Conservation (phyloP, 1,284 basidiomycete genomes). For the Ceratobasidium sp. region DNA sequence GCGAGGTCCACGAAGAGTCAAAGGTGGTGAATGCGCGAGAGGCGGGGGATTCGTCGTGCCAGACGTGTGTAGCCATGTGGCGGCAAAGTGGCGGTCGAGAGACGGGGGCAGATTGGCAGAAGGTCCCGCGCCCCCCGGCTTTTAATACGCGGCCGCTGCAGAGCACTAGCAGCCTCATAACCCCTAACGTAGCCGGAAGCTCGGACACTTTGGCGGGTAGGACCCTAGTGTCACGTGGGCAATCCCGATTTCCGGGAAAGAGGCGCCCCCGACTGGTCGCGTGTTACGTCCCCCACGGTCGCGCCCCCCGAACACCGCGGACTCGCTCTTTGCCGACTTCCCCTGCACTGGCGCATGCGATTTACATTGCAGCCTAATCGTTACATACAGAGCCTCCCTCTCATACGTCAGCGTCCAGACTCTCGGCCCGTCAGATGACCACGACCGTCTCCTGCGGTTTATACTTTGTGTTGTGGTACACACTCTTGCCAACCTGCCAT, state of each 20-base stretch:
- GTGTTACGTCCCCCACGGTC: slow-evolving; percentile 22
- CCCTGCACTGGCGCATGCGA: neutral
- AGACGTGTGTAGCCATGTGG: slow-evolving; percentile 3
- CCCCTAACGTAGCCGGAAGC: slow-evolving; percentile 27
- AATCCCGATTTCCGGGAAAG: neutral
- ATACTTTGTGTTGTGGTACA: slow-evolving; percentile 88
- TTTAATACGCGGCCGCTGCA: neutral
- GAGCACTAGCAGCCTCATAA: neutral
- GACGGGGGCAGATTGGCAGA: neutral
- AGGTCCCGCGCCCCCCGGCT: neutral
- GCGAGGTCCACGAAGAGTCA: slow-evolving; percentile 10
- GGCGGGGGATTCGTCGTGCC: slow-evolving; percentile 25
- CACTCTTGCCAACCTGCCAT: slow-evolving; percentile 76
- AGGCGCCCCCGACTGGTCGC: slow-evolving; percentile 1
- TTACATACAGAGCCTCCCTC: slow-evolving; percentile 3
- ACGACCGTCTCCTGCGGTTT: slow-evolving; percentile 71
- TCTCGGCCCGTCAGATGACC: slow-evolving; percentile 50
- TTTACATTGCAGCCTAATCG: neutral
- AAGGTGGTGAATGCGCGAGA: slow-evolving; percentile 11
- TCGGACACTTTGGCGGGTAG: slow-evolving; percentile 13
- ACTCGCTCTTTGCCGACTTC: neutral
- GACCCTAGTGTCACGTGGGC: neutral
- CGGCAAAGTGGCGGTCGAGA: neutral
- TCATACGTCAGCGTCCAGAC: neutral
- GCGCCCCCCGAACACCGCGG: slow-evolving; percentile 6